Conservation (phyloP, 192 early-diverging fungal genomes). For the Backusella mclennaniae region DNA sequence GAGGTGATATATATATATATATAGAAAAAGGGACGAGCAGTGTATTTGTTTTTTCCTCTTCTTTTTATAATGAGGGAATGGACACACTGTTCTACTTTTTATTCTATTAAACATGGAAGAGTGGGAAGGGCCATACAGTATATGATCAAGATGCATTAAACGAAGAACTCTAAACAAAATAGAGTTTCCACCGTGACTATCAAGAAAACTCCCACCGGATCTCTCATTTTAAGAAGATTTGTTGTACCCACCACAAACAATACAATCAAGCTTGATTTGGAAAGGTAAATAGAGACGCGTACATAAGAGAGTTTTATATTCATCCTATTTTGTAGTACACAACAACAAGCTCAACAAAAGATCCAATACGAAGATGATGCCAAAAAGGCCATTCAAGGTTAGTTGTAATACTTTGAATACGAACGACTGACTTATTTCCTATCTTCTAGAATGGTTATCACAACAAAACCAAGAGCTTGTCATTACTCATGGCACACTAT, state of each 20-base stretch:
- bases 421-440: background rate
- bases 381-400: slow-evolving; percentile 16
- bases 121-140: too few relatives aligned
- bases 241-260: slow-evolving; percentile 2
- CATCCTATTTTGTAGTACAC: background rate
- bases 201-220: slow-evolving; percentile 6
- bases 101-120: too few relatives aligned
- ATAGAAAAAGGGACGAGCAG: too few relatives aligned
- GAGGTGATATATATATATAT: background rate
- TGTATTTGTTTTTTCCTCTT: too few relatives aligned
- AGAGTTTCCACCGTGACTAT: slow-evolving; percentile 16
- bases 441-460: slow-evolving; percentile 7
- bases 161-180: background rate
- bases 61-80: too few relatives aligned
- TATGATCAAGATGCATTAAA: background rate
- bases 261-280: slow-evolving; percentile 28
- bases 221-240: slow-evolving; percentile 18
- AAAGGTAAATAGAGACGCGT: slow-evolving; percentile 5
- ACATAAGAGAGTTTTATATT: background rate
- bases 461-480: slow-evolving; percentile 16
- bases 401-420: background rate
- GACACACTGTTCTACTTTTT: too few relatives aligned
- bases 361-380: slow-evolving; percentile 1
- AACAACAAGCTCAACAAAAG: slow-evolving; percentile 22
- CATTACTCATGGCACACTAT: slow-evolving; percentile 43